Evolutionary conservation across 2,329 filamentous ascomycete genomes (phyloP), one percentile per base, ranked within the genome.

Genomic region (Colletotrichum aenigma): DNA sequence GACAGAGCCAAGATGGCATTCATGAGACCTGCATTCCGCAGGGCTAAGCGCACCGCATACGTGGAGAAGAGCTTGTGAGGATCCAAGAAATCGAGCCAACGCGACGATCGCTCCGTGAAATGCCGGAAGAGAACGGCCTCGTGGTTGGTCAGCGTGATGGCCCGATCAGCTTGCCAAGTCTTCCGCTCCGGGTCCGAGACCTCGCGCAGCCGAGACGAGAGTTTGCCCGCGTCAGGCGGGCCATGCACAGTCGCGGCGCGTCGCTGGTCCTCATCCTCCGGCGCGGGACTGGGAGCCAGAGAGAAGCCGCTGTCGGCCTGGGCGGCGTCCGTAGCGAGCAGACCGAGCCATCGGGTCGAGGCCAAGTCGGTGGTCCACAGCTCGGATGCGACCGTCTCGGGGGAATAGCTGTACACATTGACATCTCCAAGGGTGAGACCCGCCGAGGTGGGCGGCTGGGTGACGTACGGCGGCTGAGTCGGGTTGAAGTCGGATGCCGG

Each of bases 1-100:
- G 89, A 88, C 4, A 92, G 83, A 2, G 90, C 91, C 6, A 92
- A 83, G 7, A 92, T 85, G 18, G 90, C 89, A 77, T 90, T 91
- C 83, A 92, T 86, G 4, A 92, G 79, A 1, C 91, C 91, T 30
- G 87, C 83, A 77, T 92, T 92, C 32, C 87, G 85, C 72, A 91
- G 81, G 71, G 83, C 83, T 36, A 84, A 75, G 26, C 82, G 78
- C 6, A 81, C 81, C n/a, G 83, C 82, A 66, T 83, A 80, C 4
- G 78, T 82, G 3, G 81, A 81, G 70, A 84, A 85, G 66, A 81
- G 79, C 61, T 79, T 80, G n/a, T 76, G 71, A 2, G 81, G 82
- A 60, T 85, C 83, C 32, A 84, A 82, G 8, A 84, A 74, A 66
- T 85, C 83, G 2, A 82, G 77, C 79, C 74, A 76, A 16, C 69